These are phyloP conservation scores for Diaporthe velutina DNA, from an alignment of 2,329 filamentous ascomycete genomes.

Conservation along the genomic window DNA sequence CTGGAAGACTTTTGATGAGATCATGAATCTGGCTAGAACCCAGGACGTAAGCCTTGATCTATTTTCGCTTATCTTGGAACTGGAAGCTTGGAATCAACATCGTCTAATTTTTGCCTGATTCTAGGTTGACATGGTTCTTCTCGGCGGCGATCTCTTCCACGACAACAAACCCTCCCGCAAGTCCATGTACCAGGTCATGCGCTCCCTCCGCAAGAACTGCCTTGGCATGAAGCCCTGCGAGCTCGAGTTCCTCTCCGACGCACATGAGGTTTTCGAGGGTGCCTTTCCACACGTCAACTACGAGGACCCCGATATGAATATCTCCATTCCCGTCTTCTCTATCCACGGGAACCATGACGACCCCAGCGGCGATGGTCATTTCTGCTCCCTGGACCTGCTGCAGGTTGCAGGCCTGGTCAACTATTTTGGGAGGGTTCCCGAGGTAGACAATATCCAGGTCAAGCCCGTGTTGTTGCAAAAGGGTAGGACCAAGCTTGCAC, in stretches of 20 bases:
- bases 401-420: constrained; percentile 94
- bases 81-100: constrained; percentile 4
- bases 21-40: constrained; percentile 88
- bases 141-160: constrained; percentile 96
- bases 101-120: background rate
- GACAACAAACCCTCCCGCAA: constrained; percentile 98
- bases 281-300: constrained; percentile 97
- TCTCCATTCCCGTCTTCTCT: constrained; percentile 96
- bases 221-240: constrained; percentile 96
- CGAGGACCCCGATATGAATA: constrained; percentile 96
- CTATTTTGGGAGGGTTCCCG: constrained; percentile 92
- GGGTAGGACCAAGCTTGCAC: constrained; percentile 88
- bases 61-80: background rate
- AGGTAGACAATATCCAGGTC: constrained; percentile 92
- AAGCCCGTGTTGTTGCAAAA: constrained; percentile 96
- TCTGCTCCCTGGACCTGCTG: constrained; percentile 89
- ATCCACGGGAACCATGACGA: constrained; percentile 99
- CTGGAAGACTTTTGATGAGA: constrained; percentile 95
- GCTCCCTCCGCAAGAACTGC: constrained; percentile 91
- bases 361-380: constrained; percentile 94
- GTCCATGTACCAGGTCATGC: constrained; percentile 97
- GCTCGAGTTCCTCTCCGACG: constrained; percentile 93
- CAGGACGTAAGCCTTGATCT: constrained; percentile 72
- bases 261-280: constrained; percentile 89
- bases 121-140: constrained; percentile 92